Base-by-base conservation (phyloP, 2,329 filamentous ascomycete species). In the Raffaelea albimanens region DNA sequence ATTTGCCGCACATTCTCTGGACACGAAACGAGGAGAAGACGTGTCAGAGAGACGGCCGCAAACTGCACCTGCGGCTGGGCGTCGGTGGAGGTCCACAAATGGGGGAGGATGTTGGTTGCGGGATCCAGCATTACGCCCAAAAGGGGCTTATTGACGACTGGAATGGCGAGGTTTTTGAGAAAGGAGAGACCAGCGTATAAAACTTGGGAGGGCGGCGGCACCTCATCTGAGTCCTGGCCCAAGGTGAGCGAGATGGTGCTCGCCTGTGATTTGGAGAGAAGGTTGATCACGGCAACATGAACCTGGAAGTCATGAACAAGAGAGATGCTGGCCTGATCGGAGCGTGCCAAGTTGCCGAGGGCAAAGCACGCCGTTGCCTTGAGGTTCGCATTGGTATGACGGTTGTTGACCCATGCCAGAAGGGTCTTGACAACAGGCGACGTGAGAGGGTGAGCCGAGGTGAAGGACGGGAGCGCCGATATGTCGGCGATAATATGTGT, bases 141-240 rank as follows among this genome's bases (percentile, higher is more conserved):
- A 0, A 62, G 43, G 2, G 66, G 52, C 58, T 80, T 82, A 61
- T 83, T 83, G 22, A 60, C 58, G 0, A 62, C 48, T 0, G 78
- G 76, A 44, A 83, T 77, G 22, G 79, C 75, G 9, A 83, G 71
- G 58, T 83, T 83, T 60, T 81, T 82, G 50, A 82, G 70, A 56
- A 82, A 81, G 8, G 76, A 73, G 18, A 83, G 65, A 2, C 68
- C 64, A 1, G 76, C 69, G 56, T 82, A 78, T 0, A 79, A 65
- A 16, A 80, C 70, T 51, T 80, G 75, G 2, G 58, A 47, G 22
- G 57, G 51, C 5, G 55, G 51, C 8, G 49, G 46, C 9, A 50
- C 38, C 9, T 47, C 44, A 18, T 40, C 19, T 4, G 42, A 9
- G 25, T 48, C 48, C 16, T 50, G 45, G 7, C 39, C 20, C 2